These are phyloP conservation scores for Quercus aquifolioides DNA, from an alignment of 306 rosid genomes.

Conservation along the genomic window DNA sequence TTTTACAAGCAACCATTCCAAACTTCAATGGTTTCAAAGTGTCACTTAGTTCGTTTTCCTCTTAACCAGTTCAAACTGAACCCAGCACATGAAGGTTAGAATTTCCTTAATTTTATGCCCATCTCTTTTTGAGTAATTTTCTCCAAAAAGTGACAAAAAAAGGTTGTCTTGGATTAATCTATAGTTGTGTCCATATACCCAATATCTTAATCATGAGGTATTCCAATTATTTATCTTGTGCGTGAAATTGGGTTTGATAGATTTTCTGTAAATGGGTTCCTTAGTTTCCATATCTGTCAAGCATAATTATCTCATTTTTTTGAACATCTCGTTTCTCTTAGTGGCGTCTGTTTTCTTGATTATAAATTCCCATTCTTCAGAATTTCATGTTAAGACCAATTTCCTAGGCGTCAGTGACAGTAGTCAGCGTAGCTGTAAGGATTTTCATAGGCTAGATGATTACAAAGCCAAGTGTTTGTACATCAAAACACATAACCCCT, in stretches of 20 bases:
- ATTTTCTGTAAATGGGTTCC: conserved; percentile 15
- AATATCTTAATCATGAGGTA: neutral
- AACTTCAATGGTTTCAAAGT: neutral
- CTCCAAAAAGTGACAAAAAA: neutral
- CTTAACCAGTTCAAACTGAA: neutral
- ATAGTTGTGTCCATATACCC: neutral
- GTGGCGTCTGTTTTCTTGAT: conserved; percentile 29
- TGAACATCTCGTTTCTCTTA: conserved; percentile 41
- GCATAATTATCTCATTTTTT: conserved; percentile 32
- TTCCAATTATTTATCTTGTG: neutral
- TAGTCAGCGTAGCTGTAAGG: conserved; percentile 26
- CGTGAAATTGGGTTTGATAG: neutral
- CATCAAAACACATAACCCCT: conserved; percentile 40
- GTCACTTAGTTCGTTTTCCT: neutral
- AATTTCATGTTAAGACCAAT: conserved; percentile 17
- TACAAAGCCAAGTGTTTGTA: conserved; percentile 38
- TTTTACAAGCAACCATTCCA: neutral
- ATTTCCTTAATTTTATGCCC: neutral
- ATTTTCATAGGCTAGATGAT: conserved; percentile 29
- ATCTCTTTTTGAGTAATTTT: neutral
- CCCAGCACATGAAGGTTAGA: neutral
- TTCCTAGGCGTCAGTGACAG: neutral
- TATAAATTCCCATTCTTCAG: conserved; percentile 30
- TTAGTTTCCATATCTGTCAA: neutral
- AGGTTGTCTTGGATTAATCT: neutral